Conservation (phyloP, 129 eudicot genomes). For the Helichrysum umbraculigerum region DNA sequence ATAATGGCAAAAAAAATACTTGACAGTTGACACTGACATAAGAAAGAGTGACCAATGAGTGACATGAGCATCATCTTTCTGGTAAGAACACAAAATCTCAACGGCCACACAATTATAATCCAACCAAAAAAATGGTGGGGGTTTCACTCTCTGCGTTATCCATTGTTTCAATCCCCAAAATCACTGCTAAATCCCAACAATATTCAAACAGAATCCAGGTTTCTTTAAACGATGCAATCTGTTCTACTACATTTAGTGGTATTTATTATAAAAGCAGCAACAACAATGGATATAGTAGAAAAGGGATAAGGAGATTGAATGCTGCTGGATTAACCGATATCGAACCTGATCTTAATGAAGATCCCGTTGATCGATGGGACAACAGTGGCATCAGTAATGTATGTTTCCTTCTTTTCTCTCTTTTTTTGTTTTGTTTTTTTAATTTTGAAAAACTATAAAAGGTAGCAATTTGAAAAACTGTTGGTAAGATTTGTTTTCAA, state of each 20-base stretch:
- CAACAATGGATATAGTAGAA: slow-evolving; percentile 20
- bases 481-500: background rate
- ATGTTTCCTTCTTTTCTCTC: slow-evolving; percentile 18
- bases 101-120: slow-evolving; percentile 29
- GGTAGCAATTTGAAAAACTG: too few relatives aligned
- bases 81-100: slow-evolving; percentile 7
- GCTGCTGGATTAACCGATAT: slow-evolving; percentile 76
- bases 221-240: slow-evolving; percentile 1
- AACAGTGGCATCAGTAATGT: slow-evolving; percentile 59
- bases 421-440: background rate
- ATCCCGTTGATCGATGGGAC: slow-evolving; percentile 72
- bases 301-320: slow-evolving; percentile 45
- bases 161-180: slow-evolving; percentile 31
- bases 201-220: slow-evolving; percentile 7
- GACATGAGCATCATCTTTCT: slow-evolving; percentile 19
- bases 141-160: slow-evolving; percentile 39
- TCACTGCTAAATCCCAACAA: slow-evolving; percentile 19
- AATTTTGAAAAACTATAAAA: too few relatives aligned
- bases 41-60: slow-evolving; percentile 10
- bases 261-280: slow-evolving; percentile 12
- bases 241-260: slow-evolving; percentile 24
- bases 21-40: slow-evolving; percentile 11
- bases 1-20: slow-evolving; percentile 7
- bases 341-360: slow-evolving; percentile 90
- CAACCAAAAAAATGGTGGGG: slow-evolving; percentile 31